phyloP scores from a whole-genome alignment of 768 basidiomycete species.

The Mycena galericulata region DNA sequence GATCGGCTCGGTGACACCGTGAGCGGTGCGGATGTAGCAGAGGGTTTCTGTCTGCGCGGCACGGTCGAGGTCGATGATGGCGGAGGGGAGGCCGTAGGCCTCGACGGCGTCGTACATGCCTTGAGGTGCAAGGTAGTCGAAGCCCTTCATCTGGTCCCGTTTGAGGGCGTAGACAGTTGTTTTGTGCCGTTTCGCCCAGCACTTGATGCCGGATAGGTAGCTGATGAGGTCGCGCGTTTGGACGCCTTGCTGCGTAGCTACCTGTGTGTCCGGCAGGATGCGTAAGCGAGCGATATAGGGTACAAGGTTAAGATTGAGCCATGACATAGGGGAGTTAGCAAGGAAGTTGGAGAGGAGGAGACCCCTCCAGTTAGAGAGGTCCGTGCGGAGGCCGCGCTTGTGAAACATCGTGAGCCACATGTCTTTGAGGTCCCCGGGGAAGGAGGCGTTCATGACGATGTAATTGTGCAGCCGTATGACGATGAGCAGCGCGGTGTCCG shows the following conservation, averaged over 20 bases:
- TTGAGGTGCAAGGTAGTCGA: conserved; percentile 42
- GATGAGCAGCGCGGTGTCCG: background rate
- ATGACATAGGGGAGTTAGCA: conserved; percentile 16
- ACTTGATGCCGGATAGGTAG: conserved; percentile 36
- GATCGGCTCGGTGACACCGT: conserved; percentile 35
- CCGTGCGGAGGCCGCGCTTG: conserved; percentile 34
- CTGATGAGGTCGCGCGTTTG: conserved; percentile 41
- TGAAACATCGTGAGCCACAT: conserved; percentile 42
- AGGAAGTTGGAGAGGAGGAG: conserved; percentile 44
- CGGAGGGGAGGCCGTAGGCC: conserved; percentile 40
- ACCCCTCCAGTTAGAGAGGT: conserved; percentile 23
- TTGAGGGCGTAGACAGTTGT: conserved; percentile 36
- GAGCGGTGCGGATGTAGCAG: conserved; percentile 29
- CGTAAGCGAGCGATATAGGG: conserved; percentile 35
- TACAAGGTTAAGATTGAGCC: conserved; percentile 39
- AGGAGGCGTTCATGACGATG: conserved; percentile 36
- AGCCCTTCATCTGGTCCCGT: conserved; percentile 48
- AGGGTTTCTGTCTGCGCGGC: background rate
- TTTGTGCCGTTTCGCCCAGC: conserved; percentile 37
- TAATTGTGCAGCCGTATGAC: conserved; percentile 45
- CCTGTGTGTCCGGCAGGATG: conserved; percentile 41
- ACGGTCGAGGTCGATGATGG: conserved; percentile 38
- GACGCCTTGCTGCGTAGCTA: conserved; percentile 44
- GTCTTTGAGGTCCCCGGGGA: conserved; percentile 43
- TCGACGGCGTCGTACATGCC: conserved; percentile 47